These are phyloP conservation scores for Russula ochroleuca DNA, from an alignment of 768 basidiomycete species.

Conservation along the genomic window DNA sequence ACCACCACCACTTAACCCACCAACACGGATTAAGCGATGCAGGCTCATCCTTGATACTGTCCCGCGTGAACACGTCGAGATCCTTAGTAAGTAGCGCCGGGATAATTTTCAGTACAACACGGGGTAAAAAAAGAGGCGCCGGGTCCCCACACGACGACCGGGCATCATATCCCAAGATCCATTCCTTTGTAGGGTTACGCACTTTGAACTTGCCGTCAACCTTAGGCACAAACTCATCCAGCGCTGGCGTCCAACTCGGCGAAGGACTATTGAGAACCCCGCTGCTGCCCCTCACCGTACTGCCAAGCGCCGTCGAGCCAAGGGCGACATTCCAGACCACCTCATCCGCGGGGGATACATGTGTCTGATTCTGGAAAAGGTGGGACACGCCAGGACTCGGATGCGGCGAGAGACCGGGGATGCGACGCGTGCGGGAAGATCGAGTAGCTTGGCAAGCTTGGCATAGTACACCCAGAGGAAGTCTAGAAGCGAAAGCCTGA, in stretches of 20 bases:
- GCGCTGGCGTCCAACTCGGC: constrained; percentile 53
- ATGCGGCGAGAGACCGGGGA: constrained; percentile 71
- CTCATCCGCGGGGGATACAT: constrained; percentile 39
- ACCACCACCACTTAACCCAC: constrained; percentile 29
- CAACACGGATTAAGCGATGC: constrained; percentile 70
- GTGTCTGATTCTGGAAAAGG: constrained; percentile 51
- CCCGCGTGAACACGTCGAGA: constrained; percentile 75
- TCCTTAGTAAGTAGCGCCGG: constrained; percentile 68
- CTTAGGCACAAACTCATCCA: constrained; percentile 75
- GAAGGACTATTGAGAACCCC: constrained; percentile 47
- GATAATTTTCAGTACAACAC: constrained; percentile 66
- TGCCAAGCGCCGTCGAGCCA: constrained; percentile 26
- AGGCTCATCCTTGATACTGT: constrained; percentile 77
- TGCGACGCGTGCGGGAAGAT: constrained; percentile 66
- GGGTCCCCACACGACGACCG: neutral
- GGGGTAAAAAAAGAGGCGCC: too few relatives aligned
- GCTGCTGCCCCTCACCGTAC: constrained; percentile 29
- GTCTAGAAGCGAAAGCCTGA: constrained; percentile 84
- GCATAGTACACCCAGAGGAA: constrained; percentile 90
- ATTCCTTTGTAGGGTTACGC: neutral
- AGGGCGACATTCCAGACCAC: constrained; percentile 67
- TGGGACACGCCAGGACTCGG: constrained; percentile 85
- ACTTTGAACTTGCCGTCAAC: constrained; percentile 85
- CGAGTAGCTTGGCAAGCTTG: constrained; percentile 78
- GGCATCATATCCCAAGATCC: neutral